A percentile compares a stretch with the other conserved stretches of the same genome.
These are phyloP conservation scores for Chenopodium quinoa DNA, from an alignment of 148 eudicot species.

Conservation along the genomic window DNA sequence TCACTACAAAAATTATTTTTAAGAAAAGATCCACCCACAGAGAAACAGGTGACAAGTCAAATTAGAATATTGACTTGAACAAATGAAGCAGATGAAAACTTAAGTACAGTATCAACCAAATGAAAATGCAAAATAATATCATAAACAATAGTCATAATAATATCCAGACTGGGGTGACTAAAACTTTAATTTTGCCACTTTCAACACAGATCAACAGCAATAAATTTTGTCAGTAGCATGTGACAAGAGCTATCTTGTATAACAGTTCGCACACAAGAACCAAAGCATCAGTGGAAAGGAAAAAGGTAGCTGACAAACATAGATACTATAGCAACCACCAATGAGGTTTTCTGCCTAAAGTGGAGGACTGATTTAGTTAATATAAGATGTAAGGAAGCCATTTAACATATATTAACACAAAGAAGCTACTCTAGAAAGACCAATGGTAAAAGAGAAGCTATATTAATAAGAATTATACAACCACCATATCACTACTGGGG, in stretches of 20 bases:
- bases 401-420: neutral
- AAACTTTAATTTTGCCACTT: neutral
- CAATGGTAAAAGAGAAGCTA: neutral
- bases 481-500: neutral
- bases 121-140: neutral
- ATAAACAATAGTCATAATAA: neutral
- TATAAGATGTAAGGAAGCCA: neutral
- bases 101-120: neutral
- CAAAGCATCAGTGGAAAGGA: neutral
- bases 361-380: neutral
- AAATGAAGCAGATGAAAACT: neutral
- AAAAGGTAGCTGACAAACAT: neutral
- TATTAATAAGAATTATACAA: neutral
- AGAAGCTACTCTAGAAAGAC: neutral
- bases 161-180: neutral
- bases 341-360: neutral
- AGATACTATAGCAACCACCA: neutral
- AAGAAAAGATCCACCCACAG: neutral
- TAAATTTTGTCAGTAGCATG: neutral
- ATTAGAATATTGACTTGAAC: neutral
- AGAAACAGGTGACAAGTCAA: conserved; percentile 1
- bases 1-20: neutral
- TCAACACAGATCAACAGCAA: neutral
- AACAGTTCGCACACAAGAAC: too few relatives aligned
- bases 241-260: too few relatives aligned